Base-by-base conservation (phyloP, 257 asterid genomes). In the Anisodus acutangulus region DNA sequence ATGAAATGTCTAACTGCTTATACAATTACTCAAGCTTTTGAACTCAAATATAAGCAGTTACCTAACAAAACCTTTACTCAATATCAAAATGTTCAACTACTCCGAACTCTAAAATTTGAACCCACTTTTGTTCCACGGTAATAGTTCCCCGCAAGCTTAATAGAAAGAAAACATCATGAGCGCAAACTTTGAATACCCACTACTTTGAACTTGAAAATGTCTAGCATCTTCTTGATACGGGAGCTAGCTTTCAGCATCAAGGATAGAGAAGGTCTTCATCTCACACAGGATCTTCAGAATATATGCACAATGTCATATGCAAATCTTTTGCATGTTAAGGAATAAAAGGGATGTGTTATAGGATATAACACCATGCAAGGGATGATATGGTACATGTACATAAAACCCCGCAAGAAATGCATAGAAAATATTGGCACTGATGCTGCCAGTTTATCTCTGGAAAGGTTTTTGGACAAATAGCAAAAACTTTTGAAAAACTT, bases 261-360 rank as follows among this genome's bases (percentile, higher is more conserved):
- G 79, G 35, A 41, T n/a, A 70, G 55, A 2, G 31, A 70, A 43
- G 39, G 31, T 78, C 83, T 63, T 35, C 82, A 43, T 58, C 71
- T 31, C 78, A 66, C 9, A 35, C 64, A 15, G 13, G 81, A 59
- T 85, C 92, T 87, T 95, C 91, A 95, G 92, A 95, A 95, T 79
- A 95, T 95, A 85, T 95, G 98, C 86, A 95, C 97, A 26, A 94
- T 87, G 87, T 95, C 99, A n/a, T 95, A 94, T 0, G 99, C 97
- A 86, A 95, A 94, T 92, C 98, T 95, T 83, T 79, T 79, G 26
- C 57, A 79, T 41, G 95, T 95, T 87, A 95, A 94, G 97, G 97
- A 86, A 88, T 80, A 15, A 68, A 15, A 63, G 39, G 39, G 19
- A 64, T 26, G 41, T 31, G 26, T 60, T 66, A 66, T 67, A 43